Base-by-base conservation (phyloP, 768 basidiomycete species). In the Pulveroboletus sp. region DNA sequence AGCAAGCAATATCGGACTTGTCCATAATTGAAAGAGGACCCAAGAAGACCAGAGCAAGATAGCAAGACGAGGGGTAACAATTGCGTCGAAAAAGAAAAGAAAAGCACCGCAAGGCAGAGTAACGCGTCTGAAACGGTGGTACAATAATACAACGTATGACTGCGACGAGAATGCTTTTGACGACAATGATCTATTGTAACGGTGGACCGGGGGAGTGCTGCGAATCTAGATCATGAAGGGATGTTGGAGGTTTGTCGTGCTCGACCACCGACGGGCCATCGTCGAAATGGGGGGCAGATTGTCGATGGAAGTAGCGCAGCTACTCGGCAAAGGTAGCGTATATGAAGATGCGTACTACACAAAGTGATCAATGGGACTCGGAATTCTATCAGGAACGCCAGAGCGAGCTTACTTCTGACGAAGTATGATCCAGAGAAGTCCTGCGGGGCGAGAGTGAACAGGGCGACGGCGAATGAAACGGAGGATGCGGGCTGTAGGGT, bases 261-360 rank as follows among this genome's bases (percentile, higher is more conserved):
- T 60, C 2, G 72, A 64, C 71, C 71, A 72, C 17, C 71, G 65
- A 32, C 71, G 64, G n/a, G 63, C 58, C 58, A 72, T 58, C 2
- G 68, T 58, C 3, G 70, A 68, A 42, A 70, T 71, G 40, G 68
- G 57, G 0, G 66, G 65, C 10, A 68, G 61, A 49, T 66, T 68
- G 40, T 67, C 66, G 17, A 67, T 55, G 4, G 65, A 54, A n/a
- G 65, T 56, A 55, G 63, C 51, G 38, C 65, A 69, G 57, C 56
- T 60, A 54, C 54, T 58, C 20, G 61, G 45, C 20, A 57, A 5
- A 20, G 68, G 57, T 2, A 69, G 50, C 19, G 61, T 54, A 38
- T 68, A 69, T 0, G 53, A 17, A 22, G 56, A 35, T 19, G 54
- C 10, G 43, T 65, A 67, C 65, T 67, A 6, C 17, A 6, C 19